Base-by-base conservation (phyloP, 2,329 filamentous ascomycete species). In the Hypomyces rosellus region DNA sequence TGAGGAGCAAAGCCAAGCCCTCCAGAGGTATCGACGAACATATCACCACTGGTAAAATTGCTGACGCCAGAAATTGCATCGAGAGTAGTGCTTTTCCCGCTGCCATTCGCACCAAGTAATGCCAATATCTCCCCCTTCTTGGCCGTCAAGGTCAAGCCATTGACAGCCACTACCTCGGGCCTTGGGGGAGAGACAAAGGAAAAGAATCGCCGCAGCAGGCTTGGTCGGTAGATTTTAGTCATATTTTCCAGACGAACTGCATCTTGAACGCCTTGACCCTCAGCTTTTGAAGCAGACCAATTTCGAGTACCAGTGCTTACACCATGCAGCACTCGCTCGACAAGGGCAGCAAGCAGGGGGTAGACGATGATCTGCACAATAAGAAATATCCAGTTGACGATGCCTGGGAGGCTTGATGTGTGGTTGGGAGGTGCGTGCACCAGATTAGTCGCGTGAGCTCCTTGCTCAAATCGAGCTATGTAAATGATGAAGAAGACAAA, bases 101-200 rank as follows among this genome's bases (percentile, higher is more conserved):
- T 87, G 77, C 81, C 71, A 57, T 85, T 82, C 59, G 78, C 44
- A 75, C 71, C 41, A 0, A 95, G 75, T 0, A 95, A 71, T 1
- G 89, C 85, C 63, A 91, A 77, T 42, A 95, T 92, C 60, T 92
- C 82, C 0, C 89, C 89, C 56, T 82, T 80, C 9, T 78, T 74
- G 3, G 87, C 86, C 11, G 77, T 76, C 49, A 95, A 71, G 34
- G 76, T 83, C 41, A 95, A 70, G 46, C 82, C 73, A 56, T 89
- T 75, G 34, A 95, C 89, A 3, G 89, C 89, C 18, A 85, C 69
- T 2, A 93, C 88, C 0, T 80, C 81, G 34, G 84, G 79, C n/a
- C 75, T 76, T 3, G 74, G 70, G 45, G 66, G 68, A n/a, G 57
- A 58, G 37, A 74, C 61, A 54, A 75, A 76, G 8, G 70, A 68